A percentile compares a stretch with the other conserved stretches of the same genome.
Conservation (phyloP, 768 basidiomycete genomes). For the Strobilomyces confusus region DNA sequence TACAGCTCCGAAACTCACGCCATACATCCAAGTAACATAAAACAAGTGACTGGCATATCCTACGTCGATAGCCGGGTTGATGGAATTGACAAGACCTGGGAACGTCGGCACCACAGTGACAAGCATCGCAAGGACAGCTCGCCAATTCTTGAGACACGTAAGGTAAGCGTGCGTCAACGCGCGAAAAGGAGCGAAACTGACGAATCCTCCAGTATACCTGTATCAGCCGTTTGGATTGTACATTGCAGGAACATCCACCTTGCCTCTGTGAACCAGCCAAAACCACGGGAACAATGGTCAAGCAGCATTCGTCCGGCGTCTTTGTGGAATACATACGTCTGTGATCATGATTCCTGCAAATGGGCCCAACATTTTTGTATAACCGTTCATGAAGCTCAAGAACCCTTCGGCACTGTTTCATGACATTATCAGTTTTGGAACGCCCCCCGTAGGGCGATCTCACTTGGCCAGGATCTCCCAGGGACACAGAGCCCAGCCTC, state of each 20-base stretch:
- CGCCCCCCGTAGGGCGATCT: neutral
- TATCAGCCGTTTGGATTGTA: conserved; percentile 79
- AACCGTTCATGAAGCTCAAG: conserved; percentile 75
- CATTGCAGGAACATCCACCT: conserved; percentile 80
- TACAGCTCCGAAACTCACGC: conserved; percentile 43
- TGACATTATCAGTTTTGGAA: neutral
- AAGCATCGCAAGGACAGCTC: conserved; percentile 64
- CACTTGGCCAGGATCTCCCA: conserved; percentile 74
- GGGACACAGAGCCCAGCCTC: conserved; percentile 81
- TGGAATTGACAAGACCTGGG: conserved; percentile 74
- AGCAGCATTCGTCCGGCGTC: neutral
- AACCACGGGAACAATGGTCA: conserved; percentile 42
- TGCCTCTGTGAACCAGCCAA: conserved; percentile 70
- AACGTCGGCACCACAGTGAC: conserved; percentile 66
- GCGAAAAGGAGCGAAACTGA: conserved; percentile 26
- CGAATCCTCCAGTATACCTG: conserved; percentile 70
- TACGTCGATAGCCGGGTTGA: conserved; percentile 61
- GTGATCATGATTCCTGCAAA: conserved; percentile 72
- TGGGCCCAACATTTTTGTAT: conserved; percentile 83
- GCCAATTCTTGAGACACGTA: conserved; percentile 63
- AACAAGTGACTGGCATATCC: conserved; percentile 59
- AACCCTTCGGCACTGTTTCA: conserved; percentile 52
- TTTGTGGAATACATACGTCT: conserved; percentile 39
- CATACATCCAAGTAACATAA: conserved; percentile 75
- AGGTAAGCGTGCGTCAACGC: neutral